phyloP scores from a whole-genome alignment of 2,329 filamentous ascomycete species.

The Alternaria incomplexa region DNA sequence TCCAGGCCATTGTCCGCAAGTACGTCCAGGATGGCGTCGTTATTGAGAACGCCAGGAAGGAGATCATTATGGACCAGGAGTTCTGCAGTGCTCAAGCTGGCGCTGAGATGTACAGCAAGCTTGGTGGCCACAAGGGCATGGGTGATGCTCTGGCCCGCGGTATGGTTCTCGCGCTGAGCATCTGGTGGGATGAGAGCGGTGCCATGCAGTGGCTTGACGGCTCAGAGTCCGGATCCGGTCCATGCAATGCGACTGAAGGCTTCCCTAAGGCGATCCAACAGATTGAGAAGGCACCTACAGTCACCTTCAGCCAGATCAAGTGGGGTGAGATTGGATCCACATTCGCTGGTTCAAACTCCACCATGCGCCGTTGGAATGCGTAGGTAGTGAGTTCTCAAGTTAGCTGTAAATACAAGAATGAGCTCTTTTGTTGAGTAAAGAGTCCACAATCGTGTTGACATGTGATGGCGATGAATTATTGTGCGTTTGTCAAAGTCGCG shows the following conservation, averaged over 20 bases:
- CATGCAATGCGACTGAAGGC: constrained; percentile 61
- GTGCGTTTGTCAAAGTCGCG: neutral
- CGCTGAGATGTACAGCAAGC: constrained; percentile 34
- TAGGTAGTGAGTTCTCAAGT: constrained; percentile 1
- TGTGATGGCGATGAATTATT: neutral
- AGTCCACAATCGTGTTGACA: neutral
- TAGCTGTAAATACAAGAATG: neutral
- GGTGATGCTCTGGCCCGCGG: constrained; percentile 56
- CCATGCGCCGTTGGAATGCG: constrained; percentile 18
- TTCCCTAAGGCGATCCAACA: constrained; percentile 57
- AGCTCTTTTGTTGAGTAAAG: neutral
- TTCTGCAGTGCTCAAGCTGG: constrained; percentile 38
- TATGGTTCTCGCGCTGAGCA: constrained; percentile 61
- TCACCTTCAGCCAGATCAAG: constrained; percentile 64
- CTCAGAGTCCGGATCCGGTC: constrained; percentile 55
- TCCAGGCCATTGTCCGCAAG: constrained; percentile 67
- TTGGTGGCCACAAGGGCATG: constrained; percentile 55
- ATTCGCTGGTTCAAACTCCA: constrained; percentile 37
- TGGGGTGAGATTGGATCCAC: constrained; percentile 68
- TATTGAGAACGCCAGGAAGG: constrained; percentile 60
- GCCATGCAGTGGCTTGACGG: constrained; percentile 66
- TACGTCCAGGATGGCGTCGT: constrained; percentile 69
- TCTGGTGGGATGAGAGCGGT: constrained; percentile 62
- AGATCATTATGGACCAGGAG: constrained; percentile 40
- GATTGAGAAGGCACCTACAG: constrained; percentile 56